A percentile compares a stretch with the other conserved stretches of the same genome.
Evolutionary conservation across 169 alveolate species (phyloP).

Genomic region (Eimeria tenella): DNA sequence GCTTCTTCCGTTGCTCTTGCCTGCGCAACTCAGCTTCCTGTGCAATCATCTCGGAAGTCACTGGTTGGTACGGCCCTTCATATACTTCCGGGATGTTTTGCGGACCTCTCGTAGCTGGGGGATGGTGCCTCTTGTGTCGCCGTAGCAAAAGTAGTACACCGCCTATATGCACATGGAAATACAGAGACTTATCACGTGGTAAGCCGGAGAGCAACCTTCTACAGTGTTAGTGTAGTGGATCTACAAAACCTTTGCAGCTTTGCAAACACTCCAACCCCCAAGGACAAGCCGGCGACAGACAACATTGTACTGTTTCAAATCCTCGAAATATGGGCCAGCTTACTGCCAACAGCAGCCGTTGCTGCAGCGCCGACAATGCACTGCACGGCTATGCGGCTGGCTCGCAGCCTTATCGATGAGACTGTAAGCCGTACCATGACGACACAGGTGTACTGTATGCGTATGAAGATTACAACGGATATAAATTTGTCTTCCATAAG

Average conservation of each 20-base stretch:
- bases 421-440: constrained; percentile 12
- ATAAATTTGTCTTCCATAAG: not conserved
- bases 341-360: constrained; percentile 31
- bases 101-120: not conserved
- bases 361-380: constrained; percentile 55
- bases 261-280: not conserved
- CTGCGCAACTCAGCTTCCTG: constrained; percentile 18
- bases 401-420: constrained; percentile 36
- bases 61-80: constrained; percentile 10
- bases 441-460: not conserved
- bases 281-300: not conserved
- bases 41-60: constrained; percentile 14
- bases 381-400: constrained; percentile 43
- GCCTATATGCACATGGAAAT: not conserved
- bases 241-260: not conserved
- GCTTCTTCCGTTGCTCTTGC: constrained; percentile 32
- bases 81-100: constrained; percentile 26
- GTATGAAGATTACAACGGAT: not conserved
- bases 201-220: not conserved
- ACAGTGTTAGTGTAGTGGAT: not conserved
- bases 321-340: not conserved
- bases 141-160: constrained; percentile 47
- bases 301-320: not conserved
- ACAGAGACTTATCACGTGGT: not conserved
- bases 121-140: constrained; percentile 6